Conservation (phyloP, 73 alveolate species). For the Blepharisma stoltei region DNA sequence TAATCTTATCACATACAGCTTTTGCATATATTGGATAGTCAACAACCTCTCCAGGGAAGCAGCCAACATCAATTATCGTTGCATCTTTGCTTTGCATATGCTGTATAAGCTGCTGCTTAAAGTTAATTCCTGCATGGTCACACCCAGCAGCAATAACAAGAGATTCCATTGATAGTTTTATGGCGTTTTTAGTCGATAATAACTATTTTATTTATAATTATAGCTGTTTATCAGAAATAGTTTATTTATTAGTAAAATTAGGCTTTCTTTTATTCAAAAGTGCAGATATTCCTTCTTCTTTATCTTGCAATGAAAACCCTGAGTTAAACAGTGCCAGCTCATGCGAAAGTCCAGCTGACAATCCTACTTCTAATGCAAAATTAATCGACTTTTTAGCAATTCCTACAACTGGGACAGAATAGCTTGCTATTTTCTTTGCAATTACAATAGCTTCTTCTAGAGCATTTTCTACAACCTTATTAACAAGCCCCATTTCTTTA, state of each 20-base stretch:
- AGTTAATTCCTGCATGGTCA: constrained; percentile 25
- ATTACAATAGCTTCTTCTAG: constrained; percentile 53
- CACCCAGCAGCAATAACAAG: constrained; percentile 10
- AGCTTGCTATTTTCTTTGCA: constrained; percentile 63
- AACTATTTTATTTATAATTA: too few species aligned
- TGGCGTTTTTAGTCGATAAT: too few species aligned
- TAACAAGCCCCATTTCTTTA: constrained; percentile 55
- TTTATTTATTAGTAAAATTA: constrained; percentile 17
- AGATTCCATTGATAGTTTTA: background rate
- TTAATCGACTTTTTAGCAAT: constrained; percentile 66
- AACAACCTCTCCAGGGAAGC: background rate
- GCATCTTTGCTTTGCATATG: background rate
- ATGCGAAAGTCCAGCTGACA: constrained; percentile 39
- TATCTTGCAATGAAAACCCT: constrained; percentile 39
- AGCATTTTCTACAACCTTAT: constrained; percentile 42
- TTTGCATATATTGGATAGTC: constrained; percentile 4
- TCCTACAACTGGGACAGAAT: constrained; percentile 58
- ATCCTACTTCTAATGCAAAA: constrained; percentile 36
- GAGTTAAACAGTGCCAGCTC: constrained; percentile 48
- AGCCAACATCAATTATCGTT: background rate
- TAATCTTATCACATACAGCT: constrained; percentile 7
- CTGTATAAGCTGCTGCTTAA: background rate
- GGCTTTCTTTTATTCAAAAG: constrained; percentile 5
- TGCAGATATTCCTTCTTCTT: constrained; percentile 24
- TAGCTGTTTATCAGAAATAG: background rate